Evolutionary conservation across 2,329 filamentous ascomycete species (phyloP).

Genomic region (Penicillium sclerotiorum): DNA sequence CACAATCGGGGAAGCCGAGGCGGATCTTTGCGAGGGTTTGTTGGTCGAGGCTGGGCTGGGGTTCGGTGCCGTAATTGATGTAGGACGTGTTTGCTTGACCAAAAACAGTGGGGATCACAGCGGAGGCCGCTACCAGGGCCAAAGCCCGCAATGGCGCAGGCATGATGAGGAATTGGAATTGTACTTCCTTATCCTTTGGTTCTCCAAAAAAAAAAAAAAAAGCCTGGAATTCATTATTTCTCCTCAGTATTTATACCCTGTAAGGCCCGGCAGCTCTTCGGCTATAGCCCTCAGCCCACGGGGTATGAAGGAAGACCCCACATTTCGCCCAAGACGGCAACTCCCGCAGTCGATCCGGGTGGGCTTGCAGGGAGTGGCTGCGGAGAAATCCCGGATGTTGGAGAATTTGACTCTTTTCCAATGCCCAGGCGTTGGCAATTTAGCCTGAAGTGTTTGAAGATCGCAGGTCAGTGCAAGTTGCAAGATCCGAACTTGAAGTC

Average conservation of each 20-base stretch:
- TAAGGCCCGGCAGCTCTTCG: constrained; percentile 3
- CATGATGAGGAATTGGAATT: constrained; percentile 23
- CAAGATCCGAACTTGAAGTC: background rate
- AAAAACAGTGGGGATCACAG: constrained; percentile 22
- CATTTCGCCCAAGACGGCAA: constrained; percentile 20
- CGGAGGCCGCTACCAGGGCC: constrained; percentile 17
- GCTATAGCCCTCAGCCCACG: constrained; percentile 1
- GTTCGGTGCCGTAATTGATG: constrained; percentile 28
- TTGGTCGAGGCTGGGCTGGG: constrained; percentile 28
- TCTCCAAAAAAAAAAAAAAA: too few relatives aligned
- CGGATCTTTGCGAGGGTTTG: constrained; percentile 24
- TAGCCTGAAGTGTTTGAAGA: background rate
- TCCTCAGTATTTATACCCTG: background rate
- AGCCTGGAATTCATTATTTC: background rate
- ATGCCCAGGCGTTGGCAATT: background rate
- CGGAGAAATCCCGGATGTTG: constrained; percentile 3
- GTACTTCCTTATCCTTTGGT: too few relatives aligned
- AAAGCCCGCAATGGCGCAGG: constrained; percentile 3
- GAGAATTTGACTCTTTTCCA: too few relatives aligned
- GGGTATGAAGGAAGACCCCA: constrained; percentile 13
- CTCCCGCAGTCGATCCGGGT: constrained; percentile 25
- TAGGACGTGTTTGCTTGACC: constrained; percentile 32
- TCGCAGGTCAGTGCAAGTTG: background rate
- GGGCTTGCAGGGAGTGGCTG: background rate
- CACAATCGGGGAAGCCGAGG: constrained; percentile 53